A percentile compares a stretch with the other conserved stretches of the same genome.
Evolutionary conservation across 139 green algal species (phyloP).

Genomic region (Diplosphaera chodatii): DNA sequence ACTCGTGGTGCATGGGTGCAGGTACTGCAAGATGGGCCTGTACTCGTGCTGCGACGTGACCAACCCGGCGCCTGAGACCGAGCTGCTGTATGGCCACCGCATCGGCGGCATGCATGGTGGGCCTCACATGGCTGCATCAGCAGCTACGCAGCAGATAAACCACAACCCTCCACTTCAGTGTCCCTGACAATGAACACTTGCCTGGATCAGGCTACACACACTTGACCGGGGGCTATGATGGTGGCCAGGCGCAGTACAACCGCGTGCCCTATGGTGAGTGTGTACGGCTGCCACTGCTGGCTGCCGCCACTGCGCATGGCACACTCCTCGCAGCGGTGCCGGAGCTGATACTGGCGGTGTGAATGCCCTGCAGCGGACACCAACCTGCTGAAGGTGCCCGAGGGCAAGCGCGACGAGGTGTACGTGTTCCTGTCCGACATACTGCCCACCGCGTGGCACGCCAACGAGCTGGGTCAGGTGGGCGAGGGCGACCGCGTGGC

Average conservation of each 20-base stretch:
- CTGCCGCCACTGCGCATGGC: too few relatives aligned
- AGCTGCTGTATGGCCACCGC: constrained; percentile 29
- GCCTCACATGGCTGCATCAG: too few relatives aligned
- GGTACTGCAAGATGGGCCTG: constrained; percentile 17
- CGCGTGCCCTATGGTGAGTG: constrained; percentile 52
- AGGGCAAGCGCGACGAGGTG: constrained; percentile 2
- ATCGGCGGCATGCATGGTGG: constrained; percentile 27
- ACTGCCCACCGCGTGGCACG: constrained; percentile 43
- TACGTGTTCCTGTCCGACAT: constrained; percentile 43
- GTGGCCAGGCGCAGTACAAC: constrained; percentile 57
- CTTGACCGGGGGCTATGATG: constrained; percentile 33
- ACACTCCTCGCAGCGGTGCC: too few relatives aligned
- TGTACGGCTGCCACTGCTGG: too few relatives aligned
- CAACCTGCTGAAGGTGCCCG: constrained; percentile 30
- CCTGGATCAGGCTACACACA: not conserved
- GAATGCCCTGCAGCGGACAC: constrained; percentile 20
- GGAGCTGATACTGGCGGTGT: not conserved
- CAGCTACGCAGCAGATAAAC: too few relatives aligned
- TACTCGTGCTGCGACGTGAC: constrained; percentile 36
- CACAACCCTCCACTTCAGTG: too few relatives aligned
- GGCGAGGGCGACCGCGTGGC: constrained; percentile 30
- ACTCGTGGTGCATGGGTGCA: not conserved
- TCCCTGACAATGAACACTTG: too few relatives aligned
- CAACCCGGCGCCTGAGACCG: constrained; percentile 36
- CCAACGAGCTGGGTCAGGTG: constrained; percentile 38